Evolutionary conservation across 2,329 filamentous ascomycete species (phyloP).

Genomic region (Fusarium cicatricum): DNA sequence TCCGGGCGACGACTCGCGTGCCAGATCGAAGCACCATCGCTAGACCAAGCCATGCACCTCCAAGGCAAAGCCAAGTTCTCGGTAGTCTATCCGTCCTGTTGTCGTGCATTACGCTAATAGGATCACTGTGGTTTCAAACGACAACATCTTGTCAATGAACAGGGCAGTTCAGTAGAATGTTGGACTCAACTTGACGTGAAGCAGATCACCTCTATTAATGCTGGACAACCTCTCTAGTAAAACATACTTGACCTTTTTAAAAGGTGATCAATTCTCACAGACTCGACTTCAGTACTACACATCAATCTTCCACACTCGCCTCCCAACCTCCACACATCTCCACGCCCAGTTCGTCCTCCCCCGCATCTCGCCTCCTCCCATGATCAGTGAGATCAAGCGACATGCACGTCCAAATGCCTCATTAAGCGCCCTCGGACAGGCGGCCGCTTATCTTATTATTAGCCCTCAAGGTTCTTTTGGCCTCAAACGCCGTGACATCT

Average conservation of each 20-base stretch:
- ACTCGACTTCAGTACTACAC: no score
- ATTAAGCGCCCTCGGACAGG: conserved; percentile 6
- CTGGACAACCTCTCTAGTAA: no score
- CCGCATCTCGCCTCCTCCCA: neutral
- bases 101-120: no score
- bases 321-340: conserved; percentile 2
- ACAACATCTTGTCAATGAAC: no score
- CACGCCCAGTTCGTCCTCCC: neutral
- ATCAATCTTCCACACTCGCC: neutral
- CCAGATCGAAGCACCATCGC: neutral
- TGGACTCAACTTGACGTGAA: no score
- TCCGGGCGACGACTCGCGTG: conserved; percentile 20
- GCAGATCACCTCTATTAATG: no score
- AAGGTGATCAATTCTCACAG: no score
- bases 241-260: no score
- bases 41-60: neutral
- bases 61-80: conserved; percentile 3
- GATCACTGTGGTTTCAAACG: no score
- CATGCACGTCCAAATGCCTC: conserved; percentile 1
- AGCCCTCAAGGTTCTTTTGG: conserved; percentile 28
- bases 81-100: neutral
- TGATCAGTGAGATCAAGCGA: neutral
- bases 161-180: no score
- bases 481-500: conserved; percentile 30
- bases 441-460: neutral